Conservation (phyloP, 1,284 basidiomycete genomes). For the Fomitopsis schrenkii region DNA sequence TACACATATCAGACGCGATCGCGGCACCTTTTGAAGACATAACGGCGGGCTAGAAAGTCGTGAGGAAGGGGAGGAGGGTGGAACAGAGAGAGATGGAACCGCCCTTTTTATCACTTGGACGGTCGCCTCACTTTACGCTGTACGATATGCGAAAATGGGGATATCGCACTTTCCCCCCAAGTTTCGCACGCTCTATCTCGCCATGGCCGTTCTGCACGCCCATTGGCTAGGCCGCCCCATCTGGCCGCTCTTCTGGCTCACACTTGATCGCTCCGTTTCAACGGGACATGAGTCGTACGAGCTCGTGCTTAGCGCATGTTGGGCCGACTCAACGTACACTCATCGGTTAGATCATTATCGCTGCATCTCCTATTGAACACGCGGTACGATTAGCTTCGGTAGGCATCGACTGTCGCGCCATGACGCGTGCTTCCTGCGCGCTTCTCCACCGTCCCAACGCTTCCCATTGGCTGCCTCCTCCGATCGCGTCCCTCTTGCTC, state of each 20-base stretch:
- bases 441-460: too few relatives aligned
- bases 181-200: conserved; percentile 6
- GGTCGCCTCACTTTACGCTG: conserved; percentile 19
- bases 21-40: conserved; percentile 4
- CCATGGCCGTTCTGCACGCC: background rate
- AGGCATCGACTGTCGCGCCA: background rate
- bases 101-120: conserved; percentile 17
- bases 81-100: background rate
- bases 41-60: background rate
- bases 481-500: too few relatives aligned
- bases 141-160: conserved; percentile 18
- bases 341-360: background rate
- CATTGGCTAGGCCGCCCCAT: background rate
- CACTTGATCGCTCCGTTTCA: background rate
- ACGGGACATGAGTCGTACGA: background rate
- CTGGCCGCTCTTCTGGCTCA: background rate
- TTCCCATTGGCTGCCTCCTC: too few relatives aligned
- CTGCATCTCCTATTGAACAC: background rate
- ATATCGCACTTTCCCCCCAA: conserved; percentile 9
- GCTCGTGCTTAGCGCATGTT: background rate
- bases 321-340: background rate
- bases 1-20: background rate
- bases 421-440: too few relatives aligned
- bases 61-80: background rate
- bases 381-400: background rate